Evolutionary conservation across 2,329 filamentous ascomycete species (phyloP).

Genomic region (Tolypocladium sp.): DNA sequence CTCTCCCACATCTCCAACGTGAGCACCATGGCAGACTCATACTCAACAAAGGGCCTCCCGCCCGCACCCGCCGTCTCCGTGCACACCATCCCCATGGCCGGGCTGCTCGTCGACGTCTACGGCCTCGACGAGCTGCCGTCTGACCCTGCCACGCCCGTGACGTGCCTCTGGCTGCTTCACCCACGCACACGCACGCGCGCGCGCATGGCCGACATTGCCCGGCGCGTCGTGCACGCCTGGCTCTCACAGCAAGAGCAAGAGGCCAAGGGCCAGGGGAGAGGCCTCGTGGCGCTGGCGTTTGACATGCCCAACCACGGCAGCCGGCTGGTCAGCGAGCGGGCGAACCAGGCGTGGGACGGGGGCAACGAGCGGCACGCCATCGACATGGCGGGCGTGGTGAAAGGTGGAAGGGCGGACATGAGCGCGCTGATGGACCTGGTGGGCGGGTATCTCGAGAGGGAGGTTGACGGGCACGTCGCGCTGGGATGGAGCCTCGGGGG

Average conservation of each 20-base stretch:
- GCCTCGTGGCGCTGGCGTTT: conserved; percentile 74
- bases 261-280: conserved; percentile 22
- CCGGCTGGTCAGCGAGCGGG: conserved; percentile 53
- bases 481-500: conserved; percentile 81
- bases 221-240: conserved; percentile 60
- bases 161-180: conserved; percentile 88
- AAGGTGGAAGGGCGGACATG: conserved; percentile 66
- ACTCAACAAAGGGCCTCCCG: conserved; percentile 25
- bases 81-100: conserved; percentile 62
- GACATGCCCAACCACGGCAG: conserved; percentile 91
- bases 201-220: conserved; percentile 67
- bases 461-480: conserved; percentile 57
- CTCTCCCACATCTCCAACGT: background rate
- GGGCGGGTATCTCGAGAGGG: conserved; percentile 54
- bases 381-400: conserved; percentile 81
- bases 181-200: conserved; percentile 62
- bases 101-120: conserved; percentile 71
- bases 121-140: conserved; percentile 65
- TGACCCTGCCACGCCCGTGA: conserved; percentile 41
- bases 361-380: conserved; percentile 77
- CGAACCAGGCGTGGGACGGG: conserved; percentile 70
- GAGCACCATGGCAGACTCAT: conserved; percentile 16
- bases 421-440: conserved; percentile 68
- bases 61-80: conserved; percentile 47
- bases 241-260: conserved; percentile 29